phyloP scores from a whole-genome alignment of 768 basidiomycete species.

The Udeniomyces megalosporus region DNA sequence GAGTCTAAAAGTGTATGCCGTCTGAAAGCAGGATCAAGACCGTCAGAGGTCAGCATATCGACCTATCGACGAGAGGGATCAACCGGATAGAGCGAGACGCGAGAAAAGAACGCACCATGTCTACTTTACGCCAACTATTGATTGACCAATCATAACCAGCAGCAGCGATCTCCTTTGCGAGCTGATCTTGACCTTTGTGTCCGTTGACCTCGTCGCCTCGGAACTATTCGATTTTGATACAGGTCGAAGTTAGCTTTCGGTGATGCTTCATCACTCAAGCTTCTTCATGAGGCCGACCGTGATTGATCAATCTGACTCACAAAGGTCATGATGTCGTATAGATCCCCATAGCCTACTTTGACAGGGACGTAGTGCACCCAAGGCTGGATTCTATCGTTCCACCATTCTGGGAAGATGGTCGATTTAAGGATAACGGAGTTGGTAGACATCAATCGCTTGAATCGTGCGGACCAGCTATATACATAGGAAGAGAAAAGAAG shows the following conservation, averaged over 20 bases:
- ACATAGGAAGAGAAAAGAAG: no score
- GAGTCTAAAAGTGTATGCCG: conserved; percentile 8
- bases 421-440: conserved; percentile 26
- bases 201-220: conserved; percentile 2
- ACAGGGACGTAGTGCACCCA: conserved; percentile 29
- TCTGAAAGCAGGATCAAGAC: background rate
- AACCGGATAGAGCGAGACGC: background rate
- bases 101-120: conserved; percentile 9
- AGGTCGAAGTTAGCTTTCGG: background rate
- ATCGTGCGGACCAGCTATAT: conserved; percentile 24
- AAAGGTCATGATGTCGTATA: conserved; percentile 16
- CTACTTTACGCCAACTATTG: conserved; percentile 3
- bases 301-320: no score
- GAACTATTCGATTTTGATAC: background rate
- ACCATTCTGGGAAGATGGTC: conserved; percentile 29
- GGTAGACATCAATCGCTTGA: conserved; percentile 23
- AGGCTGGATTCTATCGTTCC: conserved; percentile 26
- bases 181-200: conserved; percentile 1
- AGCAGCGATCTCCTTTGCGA: conserved; percentile 7
- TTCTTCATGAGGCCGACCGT: background rate
- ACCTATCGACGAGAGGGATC: background rate
- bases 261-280: background rate
- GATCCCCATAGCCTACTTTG: conserved; percentile 15
- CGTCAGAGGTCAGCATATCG: background rate
- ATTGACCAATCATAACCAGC: conserved; percentile 7